These are phyloP conservation scores for Drechslerella dactyloides DNA, from an alignment of 2,329 filamentous ascomycete species.

Conservation along the genomic window DNA sequence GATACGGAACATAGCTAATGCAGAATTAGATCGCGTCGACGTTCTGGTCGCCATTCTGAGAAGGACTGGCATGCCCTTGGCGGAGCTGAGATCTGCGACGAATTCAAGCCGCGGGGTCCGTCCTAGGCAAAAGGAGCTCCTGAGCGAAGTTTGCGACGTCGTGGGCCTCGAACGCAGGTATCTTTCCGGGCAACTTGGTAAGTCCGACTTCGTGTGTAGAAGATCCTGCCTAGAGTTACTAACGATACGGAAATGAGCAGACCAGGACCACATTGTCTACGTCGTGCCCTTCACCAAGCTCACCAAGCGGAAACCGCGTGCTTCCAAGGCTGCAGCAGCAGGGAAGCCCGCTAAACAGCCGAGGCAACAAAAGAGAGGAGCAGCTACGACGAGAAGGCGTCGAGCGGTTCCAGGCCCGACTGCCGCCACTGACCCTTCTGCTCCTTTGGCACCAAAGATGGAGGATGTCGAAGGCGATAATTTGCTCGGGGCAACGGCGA, in stretches of 20 bases:
- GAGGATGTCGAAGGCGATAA: no score
- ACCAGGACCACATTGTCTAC: constrained; percentile 18
- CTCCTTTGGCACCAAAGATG: no score
- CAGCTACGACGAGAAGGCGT: no score
- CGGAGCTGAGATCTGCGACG: constrained; percentile 33
- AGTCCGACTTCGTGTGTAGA: neutral
- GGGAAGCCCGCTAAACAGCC: no score
- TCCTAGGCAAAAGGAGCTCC: constrained; percentile 32
- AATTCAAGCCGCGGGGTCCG: constrained; percentile 25
- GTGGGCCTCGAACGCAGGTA: constrained; percentile 28
- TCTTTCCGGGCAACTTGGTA: constrained; percentile 9
- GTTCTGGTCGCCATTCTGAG: constrained; percentile 26
- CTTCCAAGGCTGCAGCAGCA: no score
- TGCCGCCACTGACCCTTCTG: no score
- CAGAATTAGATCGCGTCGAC: constrained; percentile 8
- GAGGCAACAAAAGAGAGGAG: no score
- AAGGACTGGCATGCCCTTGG: constrained; percentile 7
- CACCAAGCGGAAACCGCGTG: constrained; percentile 13
- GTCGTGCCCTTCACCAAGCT: constrained; percentile 34
- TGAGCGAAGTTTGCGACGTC: constrained; percentile 43
- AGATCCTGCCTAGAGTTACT: neutral
- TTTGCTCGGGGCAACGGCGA: no score
- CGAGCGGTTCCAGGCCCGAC: no score
- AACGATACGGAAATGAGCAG: constrained; percentile 8
- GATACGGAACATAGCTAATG: neutral